Evolutionary conservation across 768 basidiomycete genomes (phyloP).

Genomic region (Suillus occidentalis): DNA sequence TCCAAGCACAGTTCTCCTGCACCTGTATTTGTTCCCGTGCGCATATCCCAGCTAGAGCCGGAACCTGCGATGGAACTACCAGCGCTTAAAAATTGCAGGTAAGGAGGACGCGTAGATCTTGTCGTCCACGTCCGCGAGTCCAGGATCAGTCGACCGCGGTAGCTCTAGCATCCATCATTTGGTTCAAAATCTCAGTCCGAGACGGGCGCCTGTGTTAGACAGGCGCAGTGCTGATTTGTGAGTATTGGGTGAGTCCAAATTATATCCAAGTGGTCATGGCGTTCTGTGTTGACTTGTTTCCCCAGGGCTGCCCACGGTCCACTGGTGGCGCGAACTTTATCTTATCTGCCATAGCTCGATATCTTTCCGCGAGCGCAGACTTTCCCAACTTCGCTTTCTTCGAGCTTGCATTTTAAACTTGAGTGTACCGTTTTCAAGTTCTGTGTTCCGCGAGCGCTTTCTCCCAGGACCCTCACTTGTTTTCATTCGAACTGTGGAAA

Average conservation of each 20-base stretch:
- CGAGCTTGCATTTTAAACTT: not conserved
- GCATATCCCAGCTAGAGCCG: constrained; percentile 32
- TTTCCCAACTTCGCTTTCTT: not conserved
- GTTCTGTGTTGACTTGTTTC: not conserved
- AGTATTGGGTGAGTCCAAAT: not conserved
- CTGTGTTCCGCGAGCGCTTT: not conserved
- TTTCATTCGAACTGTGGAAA: not conserved
- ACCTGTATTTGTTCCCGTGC: constrained; percentile 22
- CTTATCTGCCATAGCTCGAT: not conserved
- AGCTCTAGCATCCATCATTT: not conserved
- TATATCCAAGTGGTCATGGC: not conserved
- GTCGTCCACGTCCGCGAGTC: not conserved
- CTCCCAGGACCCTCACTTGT: not conserved
- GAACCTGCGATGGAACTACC: constrained; percentile 34
- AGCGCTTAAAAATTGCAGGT: constrained; percentile 1
- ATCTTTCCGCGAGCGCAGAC: not conserved
- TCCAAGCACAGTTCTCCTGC: constrained; percentile 19
- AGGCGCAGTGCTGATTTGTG: not conserved
- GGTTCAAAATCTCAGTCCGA: not conserved
- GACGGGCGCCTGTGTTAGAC: not conserved
- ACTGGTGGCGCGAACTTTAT: not conserved
- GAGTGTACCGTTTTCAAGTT: not conserved
- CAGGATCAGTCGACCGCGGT: not conserved
- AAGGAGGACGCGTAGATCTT: not conserved
- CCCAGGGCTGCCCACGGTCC: not conserved